Percentiles rank a stretch among this genome's conserved stretches.
These are phyloP conservation scores for Auxenochlorella pyrenoidosa DNA, from an alignment of 139 green algal genomes.

Conservation along the genomic window DNA sequence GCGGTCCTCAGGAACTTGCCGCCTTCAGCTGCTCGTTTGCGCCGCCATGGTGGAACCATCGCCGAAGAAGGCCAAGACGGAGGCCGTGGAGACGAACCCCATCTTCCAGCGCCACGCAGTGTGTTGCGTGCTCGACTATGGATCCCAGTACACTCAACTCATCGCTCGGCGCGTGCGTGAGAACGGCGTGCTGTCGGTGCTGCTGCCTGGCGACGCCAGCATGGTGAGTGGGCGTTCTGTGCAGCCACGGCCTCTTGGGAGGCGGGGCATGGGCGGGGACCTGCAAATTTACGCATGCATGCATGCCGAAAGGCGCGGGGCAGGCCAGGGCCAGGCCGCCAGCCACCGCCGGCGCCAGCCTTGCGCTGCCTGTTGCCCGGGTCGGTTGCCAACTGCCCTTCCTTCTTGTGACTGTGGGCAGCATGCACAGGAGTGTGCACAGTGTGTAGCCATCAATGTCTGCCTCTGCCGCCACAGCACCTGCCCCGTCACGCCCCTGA, in stretches of 20 bases:
- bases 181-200: conserved; percentile 88
- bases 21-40: too few species aligned
- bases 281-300: neutral
- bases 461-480: too few species aligned
- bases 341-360: neutral
- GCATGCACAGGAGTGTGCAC: too few species aligned
- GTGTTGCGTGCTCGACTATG: conserved; percentile 88
- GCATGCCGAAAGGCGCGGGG: neutral
- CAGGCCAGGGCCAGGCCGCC: neutral
- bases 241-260: too few species aligned
- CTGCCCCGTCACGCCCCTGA: too few species aligned
- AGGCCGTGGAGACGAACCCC: neutral
- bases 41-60: neutral
- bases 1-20: too few species aligned
- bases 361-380: neutral
- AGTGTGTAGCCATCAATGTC: too few species aligned
- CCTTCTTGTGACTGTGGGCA: too few species aligned
- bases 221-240: conserved; percentile 65
- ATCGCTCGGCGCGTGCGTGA: conserved; percentile 95
- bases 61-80: conserved; percentile 31
- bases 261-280: neutral
- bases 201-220: conserved; percentile 89
- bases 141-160: conserved; percentile 79
- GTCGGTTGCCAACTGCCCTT: neutral
- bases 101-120: conserved; percentile 49